Percentiles rank a stretch among this genome's conserved stretches.
phyloP scores from a whole-genome alignment of 2,329 filamentous ascomycete genomes.

The Orbilia ellipsospora region DNA sequence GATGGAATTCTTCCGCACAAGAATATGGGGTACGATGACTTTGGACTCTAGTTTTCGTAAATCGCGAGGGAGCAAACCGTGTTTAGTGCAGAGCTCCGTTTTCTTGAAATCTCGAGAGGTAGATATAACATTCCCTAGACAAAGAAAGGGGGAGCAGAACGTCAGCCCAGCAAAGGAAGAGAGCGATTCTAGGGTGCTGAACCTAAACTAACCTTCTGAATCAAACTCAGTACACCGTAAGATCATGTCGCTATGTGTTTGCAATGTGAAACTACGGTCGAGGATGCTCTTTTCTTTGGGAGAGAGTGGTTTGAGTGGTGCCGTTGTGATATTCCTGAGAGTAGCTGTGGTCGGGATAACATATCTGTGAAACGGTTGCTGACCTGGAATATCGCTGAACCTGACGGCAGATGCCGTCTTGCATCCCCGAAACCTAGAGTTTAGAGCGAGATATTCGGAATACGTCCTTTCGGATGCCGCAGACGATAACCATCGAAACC shows the following conservation, averaged over 20 bases:
- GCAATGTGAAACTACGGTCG: slow-evolving; percentile 56
- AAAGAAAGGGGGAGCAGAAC: not conserved
- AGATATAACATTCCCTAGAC: slow-evolving; percentile 76
- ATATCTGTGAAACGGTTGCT: not conserved
- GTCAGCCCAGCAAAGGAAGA: slow-evolving; percentile 15
- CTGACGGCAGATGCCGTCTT: not conserved
- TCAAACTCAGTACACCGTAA: slow-evolving; percentile 95
- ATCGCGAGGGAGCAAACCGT: slow-evolving; percentile 91
- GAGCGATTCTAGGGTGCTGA: not conserved
- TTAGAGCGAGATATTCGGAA: too few species aligned
- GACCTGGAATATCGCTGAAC: not conserved
- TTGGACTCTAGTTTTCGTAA: slow-evolving; percentile 97
- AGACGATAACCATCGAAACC: too few species aligned
- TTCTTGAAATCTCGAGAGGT: slow-evolving; percentile 98
- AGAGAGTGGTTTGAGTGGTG: slow-evolving; percentile 44
- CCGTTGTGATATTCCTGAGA: slow-evolving; percentile 25
- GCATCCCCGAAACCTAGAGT: too few species aligned
- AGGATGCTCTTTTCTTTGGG: slow-evolving; percentile 50
- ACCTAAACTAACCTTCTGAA: slow-evolving; percentile 72
- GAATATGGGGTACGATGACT: slow-evolving; percentile 85
- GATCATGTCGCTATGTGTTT: slow-evolving; percentile 58
- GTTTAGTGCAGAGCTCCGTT: slow-evolving; percentile 96
- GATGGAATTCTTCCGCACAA: slow-evolving; percentile 91
- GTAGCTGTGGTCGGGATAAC: not conserved
- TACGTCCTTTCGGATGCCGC: too few species aligned